phyloP scores from a whole-genome alignment of 441 rosid genomes.

The Erysimum cheiri region DNA sequence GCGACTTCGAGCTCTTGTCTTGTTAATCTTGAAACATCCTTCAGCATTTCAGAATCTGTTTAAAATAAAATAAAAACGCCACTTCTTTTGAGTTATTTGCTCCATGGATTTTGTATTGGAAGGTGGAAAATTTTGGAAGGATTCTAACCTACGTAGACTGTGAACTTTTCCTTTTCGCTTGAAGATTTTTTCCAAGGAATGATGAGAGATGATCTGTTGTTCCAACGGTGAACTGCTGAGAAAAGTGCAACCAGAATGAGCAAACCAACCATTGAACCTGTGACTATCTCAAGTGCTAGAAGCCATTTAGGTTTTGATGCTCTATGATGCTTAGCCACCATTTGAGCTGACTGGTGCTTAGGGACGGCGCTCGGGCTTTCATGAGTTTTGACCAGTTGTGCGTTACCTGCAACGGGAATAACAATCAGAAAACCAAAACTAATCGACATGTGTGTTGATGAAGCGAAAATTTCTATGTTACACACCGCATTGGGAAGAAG shows the following conservation, averaged over 20 bases:
- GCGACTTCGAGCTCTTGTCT: constrained; percentile 98
- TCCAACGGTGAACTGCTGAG: constrained; percentile 76
- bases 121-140: constrained; percentile 31
- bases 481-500: constrained; percentile 69
- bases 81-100: constrained; percentile 20
- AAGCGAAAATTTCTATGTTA: constrained; percentile 23
- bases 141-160: constrained; percentile 76
- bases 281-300: constrained; percentile 79
- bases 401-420: constrained; percentile 49
- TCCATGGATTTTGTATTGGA: constrained; percentile 9
- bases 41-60: constrained; percentile 86
- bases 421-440: constrained; percentile 28
- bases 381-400: constrained; percentile 55
- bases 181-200: constrained; percentile 98
- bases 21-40: constrained; percentile 75
- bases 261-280: constrained; percentile 84
- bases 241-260: constrained; percentile 65
- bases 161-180: constrained; percentile 71
- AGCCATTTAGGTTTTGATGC: constrained; percentile 82
- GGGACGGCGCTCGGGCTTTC: constrained; percentile 40
- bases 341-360: constrained; percentile 56
- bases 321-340: constrained; percentile 54
- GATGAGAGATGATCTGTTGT: constrained; percentile 77
- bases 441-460: not conserved
- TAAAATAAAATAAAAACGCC: not conserved